A percentile compares a stretch with the other conserved stretches of the same genome.
Evolutionary conservation across 2,329 filamentous ascomycete species (phyloP).

Genomic region (Eutypa lata): DNA sequence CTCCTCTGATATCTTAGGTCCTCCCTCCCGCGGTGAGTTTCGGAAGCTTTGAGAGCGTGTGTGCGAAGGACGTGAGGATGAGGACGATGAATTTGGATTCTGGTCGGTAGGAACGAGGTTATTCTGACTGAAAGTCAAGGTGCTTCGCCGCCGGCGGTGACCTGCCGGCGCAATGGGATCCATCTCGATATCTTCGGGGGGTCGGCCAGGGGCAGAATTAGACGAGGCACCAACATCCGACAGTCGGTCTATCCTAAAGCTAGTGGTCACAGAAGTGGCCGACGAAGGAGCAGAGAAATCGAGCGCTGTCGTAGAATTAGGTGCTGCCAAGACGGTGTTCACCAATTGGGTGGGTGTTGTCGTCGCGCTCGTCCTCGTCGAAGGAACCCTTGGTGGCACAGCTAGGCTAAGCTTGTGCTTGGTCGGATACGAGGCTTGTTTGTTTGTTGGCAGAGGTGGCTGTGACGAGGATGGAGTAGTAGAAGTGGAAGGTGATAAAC

Average conservation of each 20-base stretch:
- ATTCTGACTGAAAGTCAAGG: conserved; percentile 42
- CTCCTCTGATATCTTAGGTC: conserved; percentile 47
- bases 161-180: conserved; percentile 45
- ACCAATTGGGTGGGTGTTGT: conserved; percentile 11
- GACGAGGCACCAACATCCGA: conserved; percentile 24
- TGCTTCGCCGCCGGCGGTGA: conserved; percentile 55
- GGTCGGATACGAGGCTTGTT: not conserved
- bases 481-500: conserved; percentile 4
- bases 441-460: not conserved
- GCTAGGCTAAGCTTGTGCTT: not conserved
- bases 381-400: not conserved
- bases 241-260: conserved; percentile 29
- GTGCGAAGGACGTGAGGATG: conserved; percentile 17
- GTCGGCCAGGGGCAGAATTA: conserved; percentile 19
- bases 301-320: conserved; percentile 14
- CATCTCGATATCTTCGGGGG: conserved; percentile 52
- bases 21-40: conserved; percentile 31
- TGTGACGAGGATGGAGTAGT: conserved; percentile 10
- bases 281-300: conserved; percentile 28
- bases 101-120: conserved; percentile 10
- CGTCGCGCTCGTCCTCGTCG: not conserved
- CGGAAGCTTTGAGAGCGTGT: conserved; percentile 25
- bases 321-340: conserved; percentile 17
- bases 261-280: conserved; percentile 30
- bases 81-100: conserved; percentile 4